Base-by-base conservation (phyloP, 768 basidiomycete species). In the Calocybe indica region DNA sequence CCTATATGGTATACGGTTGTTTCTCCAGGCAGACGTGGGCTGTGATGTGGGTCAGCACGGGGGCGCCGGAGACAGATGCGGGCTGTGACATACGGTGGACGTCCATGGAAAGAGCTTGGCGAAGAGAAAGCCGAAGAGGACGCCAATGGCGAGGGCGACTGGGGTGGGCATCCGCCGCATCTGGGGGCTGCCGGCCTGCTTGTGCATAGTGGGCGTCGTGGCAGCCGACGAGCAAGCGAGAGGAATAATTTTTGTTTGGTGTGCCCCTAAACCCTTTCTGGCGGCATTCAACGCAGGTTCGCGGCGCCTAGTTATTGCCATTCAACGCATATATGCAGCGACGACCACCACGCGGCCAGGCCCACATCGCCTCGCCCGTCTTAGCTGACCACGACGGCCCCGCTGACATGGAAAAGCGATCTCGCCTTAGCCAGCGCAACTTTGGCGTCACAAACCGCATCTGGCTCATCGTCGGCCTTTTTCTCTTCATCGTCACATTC, bases 391-490 rank as follows among this genome's bases (percentile, higher is more conserved):
- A 66, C n/a, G 63, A 61, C 32, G 78, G 79, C 76, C 71, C 68
- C 54, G 62, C 69, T 42, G 68, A 73, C 56, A 65, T 70, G 29
- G 75, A 83, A 44, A 76, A 78, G 40, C 62, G 60, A 37, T 72
- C 82, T 4, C 74, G 76, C 49, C 69, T 80, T 52, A 69, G 66
- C 55, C 75, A 78, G 56, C 79, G 82, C 53, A 76, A 63, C 41
- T 63, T 87, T 50, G 81, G 79, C 54, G 73, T 86, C 55, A 78
- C 79, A 3, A 79, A 80, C 63, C 78, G 84, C 51, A 81, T 88
- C 62, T 87, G 83, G 80, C 66, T 76, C 56, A 70, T 88, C 49
- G 50, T 83, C 43, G 54, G 67, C 34, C 60, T 79, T 48, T 70
- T 91, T 53, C 58, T 82, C 52, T 66, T 71, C 57, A 62, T 88